phyloP scores from a whole-genome alignment of 202 grass and related monocot species.

The Panicum hallii region DNA sequence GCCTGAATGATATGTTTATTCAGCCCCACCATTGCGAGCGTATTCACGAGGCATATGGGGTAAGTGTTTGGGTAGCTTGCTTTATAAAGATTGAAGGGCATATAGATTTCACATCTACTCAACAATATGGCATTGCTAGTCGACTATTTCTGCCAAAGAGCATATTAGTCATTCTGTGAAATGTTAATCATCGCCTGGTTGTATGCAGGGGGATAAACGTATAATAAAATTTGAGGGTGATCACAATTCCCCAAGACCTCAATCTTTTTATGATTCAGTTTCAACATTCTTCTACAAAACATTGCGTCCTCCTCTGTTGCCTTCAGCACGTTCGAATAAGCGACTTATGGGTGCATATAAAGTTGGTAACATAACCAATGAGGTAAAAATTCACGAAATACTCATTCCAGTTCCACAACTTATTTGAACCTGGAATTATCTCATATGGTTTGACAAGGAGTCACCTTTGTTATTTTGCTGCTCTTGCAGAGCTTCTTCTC shows the following conservation, averaged over 20 bases:
- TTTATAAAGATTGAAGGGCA: constrained; percentile 34
- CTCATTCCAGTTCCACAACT: neutral
- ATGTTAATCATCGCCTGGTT: constrained; percentile 22
- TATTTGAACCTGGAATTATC: constrained; percentile 10
- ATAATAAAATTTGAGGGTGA: constrained; percentile 98
- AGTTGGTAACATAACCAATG: constrained; percentile 59
- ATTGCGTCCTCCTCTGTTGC: constrained; percentile 80
- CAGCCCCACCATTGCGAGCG: constrained; percentile 85
- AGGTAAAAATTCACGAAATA: constrained; percentile 61
- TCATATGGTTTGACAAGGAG: constrained; percentile 42
- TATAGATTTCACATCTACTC: constrained; percentile 23
- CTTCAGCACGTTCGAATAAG: constrained; percentile 65
- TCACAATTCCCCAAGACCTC: constrained; percentile 91
- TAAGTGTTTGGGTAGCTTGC: constrained; percentile 47
- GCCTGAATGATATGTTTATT: constrained; percentile 91
- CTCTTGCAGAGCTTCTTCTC: constrained; percentile 72
- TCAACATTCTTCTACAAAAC: constrained; percentile 92
- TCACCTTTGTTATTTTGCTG: constrained; percentile 29
- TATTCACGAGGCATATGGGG: constrained; percentile 88
- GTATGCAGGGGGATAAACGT: constrained; percentile 85
- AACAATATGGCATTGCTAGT: constrained; percentile 17
- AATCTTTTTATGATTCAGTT: constrained; percentile 96
- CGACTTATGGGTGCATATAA: constrained; percentile 69
- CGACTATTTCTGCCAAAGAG: neutral
- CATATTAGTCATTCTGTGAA: constrained; percentile 3